Percentiles rank a stretch among this genome's conserved stretches.
Evolutionary conservation across 2,329 filamentous ascomycete species (phyloP).

Genomic region (Aspergillus flavus): DNA sequence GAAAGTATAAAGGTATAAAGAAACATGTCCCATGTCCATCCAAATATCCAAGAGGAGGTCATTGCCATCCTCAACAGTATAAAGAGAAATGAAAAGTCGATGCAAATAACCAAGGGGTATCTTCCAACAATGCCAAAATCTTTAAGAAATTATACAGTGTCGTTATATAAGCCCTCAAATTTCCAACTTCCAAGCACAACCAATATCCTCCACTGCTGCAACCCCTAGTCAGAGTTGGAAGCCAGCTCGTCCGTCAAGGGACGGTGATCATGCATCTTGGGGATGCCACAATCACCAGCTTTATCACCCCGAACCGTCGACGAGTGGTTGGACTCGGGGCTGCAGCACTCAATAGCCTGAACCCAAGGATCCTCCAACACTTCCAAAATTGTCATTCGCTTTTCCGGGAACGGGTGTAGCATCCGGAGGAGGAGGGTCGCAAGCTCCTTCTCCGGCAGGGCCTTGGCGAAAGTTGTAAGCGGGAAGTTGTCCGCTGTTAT

Average conservation of each 20-base stretch:
- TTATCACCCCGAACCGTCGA: not conserved
- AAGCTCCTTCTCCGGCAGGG: not conserved
- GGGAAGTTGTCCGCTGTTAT: not conserved
- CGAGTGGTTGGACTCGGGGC: constrained; percentile 50
- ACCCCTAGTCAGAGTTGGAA: not conserved
- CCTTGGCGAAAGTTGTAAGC: not conserved
- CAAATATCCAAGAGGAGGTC: not conserved
- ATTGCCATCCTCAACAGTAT: not conserved
- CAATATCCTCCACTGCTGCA: not conserved
- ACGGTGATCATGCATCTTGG: not conserved
- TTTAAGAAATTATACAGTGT: not conserved
- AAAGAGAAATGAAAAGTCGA: not conserved
- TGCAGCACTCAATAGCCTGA: constrained; percentile 76
- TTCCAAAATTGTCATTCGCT: constrained; percentile 69
- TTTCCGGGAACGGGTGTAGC: constrained; percentile 75
- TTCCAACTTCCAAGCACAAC: not conserved
- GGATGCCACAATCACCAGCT: not conserved
- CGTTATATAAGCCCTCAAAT: not conserved
- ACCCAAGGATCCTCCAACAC: constrained; percentile 73
- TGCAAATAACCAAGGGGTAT: not conserved
- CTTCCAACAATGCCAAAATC: not conserved
- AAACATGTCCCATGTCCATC: not conserved
- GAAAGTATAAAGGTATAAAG: no score
- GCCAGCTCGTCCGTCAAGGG: not conserved
- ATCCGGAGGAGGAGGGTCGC: constrained; percentile 71